These are phyloP conservation scores for Candida ipomoeae DNA, from an alignment of 805 yeast species.

Conservation along the genomic window DNA sequence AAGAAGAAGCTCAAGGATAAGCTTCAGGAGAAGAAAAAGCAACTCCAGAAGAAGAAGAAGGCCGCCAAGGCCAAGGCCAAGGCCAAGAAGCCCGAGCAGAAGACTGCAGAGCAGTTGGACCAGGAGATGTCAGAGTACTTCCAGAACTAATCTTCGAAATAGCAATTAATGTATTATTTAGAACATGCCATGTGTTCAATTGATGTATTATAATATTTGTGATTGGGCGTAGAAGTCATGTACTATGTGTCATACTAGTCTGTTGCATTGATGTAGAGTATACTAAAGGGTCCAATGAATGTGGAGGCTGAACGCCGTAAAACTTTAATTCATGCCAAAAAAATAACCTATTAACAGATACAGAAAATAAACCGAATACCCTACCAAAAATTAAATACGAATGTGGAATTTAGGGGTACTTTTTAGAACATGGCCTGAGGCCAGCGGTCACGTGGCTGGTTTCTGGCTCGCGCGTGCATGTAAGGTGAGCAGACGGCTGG, in stretches of 20 bases:
- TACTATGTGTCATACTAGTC: no score
- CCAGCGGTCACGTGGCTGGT: neutral
- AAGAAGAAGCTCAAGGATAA: conserved; percentile 25
- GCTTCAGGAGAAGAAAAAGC: conserved; percentile 23
- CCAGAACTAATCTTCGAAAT: conserved; percentile 29
- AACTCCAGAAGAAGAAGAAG: conserved; percentile 30
- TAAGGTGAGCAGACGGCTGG: neutral
- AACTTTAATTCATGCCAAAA: no score
- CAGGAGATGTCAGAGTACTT: conserved; percentile 98
- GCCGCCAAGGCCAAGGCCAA: conserved; percentile 31
- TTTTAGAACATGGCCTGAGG: neutral
- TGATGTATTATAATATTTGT: no score
- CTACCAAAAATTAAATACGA: no score
- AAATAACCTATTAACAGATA: no score
- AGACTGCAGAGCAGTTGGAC: conserved; percentile 89
- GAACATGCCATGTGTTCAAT: neutral
- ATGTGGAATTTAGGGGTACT: no score
- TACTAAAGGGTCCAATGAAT: no score
- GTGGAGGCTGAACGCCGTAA: no score
- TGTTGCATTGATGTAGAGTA: no score
- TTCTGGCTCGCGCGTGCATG: neutral
- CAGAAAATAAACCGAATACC: no score
- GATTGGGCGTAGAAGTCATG: no score
- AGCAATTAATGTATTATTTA: conserved; percentile 1
- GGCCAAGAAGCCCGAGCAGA: conserved; percentile 45